Percentiles rank a stretch among this genome's conserved stretches.
Conservation (phyloP, 306 rosid species). For the Quercus mongolica region DNA sequence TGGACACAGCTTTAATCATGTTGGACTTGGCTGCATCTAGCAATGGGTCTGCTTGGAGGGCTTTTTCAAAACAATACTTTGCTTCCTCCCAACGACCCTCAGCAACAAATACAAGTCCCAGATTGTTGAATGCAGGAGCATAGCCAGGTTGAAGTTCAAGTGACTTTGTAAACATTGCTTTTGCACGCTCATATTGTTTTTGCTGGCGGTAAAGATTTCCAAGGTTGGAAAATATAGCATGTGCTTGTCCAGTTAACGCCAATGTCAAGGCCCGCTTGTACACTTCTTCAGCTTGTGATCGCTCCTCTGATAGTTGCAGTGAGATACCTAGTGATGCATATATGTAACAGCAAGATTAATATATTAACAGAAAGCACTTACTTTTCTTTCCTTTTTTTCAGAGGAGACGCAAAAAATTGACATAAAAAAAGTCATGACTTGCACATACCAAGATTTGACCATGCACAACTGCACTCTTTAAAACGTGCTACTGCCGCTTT, state of each 20-base stretch:
- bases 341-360: neutral
- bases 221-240: conserved; percentile 72
- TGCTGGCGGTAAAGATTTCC: conserved; percentile 85
- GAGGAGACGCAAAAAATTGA: neutral
- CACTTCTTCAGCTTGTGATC: conserved; percentile 68
- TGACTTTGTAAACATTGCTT: conserved; percentile 87
- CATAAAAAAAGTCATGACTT: neutral
- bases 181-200: conserved; percentile 81
- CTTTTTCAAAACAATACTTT: conserved; percentile 77
- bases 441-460: conserved; percentile 83
- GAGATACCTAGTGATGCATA: conserved; percentile 64
- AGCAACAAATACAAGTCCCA: conserved; percentile 89
- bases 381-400: neutral
- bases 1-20: conserved; percentile 56
- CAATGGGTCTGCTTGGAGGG: conserved; percentile 74
- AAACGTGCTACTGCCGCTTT: conserved; percentile 78
- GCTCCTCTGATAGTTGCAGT: conserved; percentile 75
- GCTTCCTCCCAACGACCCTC: conserved; percentile 94
- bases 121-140: conserved; percentile 88
- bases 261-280: conserved; percentile 73
- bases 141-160: conserved; percentile 87
- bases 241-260: conserved; percentile 58
- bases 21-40: conserved; percentile 91
- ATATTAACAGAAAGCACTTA: neutral
- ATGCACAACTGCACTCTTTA: conserved; percentile 65